A percentile compares a stretch with the other conserved stretches of the same genome.
Conservation (phyloP, 805 yeast genomes). For the Spencermartinsiella europaea region DNA sequence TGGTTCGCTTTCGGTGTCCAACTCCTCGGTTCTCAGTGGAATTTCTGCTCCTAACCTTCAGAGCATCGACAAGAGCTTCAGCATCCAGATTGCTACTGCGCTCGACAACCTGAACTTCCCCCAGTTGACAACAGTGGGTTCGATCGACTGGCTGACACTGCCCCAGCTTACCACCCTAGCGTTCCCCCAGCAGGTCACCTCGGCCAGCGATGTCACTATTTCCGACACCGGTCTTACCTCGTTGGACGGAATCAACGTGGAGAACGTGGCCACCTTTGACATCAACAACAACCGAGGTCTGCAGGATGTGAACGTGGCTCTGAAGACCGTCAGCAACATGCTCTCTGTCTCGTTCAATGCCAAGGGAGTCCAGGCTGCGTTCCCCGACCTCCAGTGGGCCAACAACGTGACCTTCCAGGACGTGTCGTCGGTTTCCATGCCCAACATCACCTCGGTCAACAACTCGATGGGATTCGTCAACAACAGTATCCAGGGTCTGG, state of each 20-base stretch:
- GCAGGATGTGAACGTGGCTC: conserved; percentile 55
- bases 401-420: conserved; percentile 83
- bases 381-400: conserved; percentile 66
- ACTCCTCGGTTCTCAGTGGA: conserved; percentile 56
- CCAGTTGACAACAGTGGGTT: conserved; percentile 72
- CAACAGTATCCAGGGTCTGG: conserved; percentile 47
- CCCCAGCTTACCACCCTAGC: conserved; percentile 73
- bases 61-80: conserved; percentile 67
- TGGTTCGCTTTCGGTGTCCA: conserved; percentile 66
- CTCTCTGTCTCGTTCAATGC: conserved; percentile 85
- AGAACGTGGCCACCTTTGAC: conserved; percentile 39
- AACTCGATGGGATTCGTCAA: conserved; percentile 76
- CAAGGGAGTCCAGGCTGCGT: conserved; percentile 54
- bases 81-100: conserved; percentile 57
- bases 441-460: conserved; percentile 65
- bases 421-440: conserved; percentile 66
- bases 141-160: conserved; percentile 73
- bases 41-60: conserved; percentile 77
- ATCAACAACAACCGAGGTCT: conserved; percentile 88
- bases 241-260: conserved; percentile 36
- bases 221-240: conserved; percentile 39
- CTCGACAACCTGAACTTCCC: conserved; percentile 70
- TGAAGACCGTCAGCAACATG: conserved; percentile 66
- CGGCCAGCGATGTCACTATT: conserved; percentile 59
- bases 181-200: conserved; percentile 64